Evolutionary conservation across 768 basidiomycete genomes (phyloP), one percentile per base, ranked within the genome.

Genomic region (Phanerodontia chrysosporium): DNA sequence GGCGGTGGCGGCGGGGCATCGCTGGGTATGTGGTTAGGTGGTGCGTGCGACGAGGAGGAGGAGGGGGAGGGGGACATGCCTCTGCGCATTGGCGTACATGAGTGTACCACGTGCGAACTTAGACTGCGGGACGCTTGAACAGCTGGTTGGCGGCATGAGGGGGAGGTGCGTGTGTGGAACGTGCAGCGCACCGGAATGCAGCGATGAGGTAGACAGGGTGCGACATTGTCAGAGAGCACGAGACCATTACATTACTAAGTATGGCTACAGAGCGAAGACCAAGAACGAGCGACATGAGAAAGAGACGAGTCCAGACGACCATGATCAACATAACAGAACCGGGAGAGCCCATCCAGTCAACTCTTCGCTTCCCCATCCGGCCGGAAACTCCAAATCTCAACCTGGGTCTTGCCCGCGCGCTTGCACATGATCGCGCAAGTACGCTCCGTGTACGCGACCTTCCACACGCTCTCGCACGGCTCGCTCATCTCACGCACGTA

Each of bases 301-400:
- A n/a, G n/a, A n/a, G n/a, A n/a, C n/a, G 39, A 12, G 39, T 12
- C 18, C n/a, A 42, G 16, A 42, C 18, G 39, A 42, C 39, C 10
- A 42, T 18, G 18, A 42, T 42, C 39, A 8, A 42, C 39, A 18
- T 10, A 42, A 8, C 39, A 18, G 18, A 42, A 42, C 32, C 32
- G 13, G 7, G 32, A 35, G n/a, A n/a, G n/a, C n/a, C n/a, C n/a
- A n/a, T n/a, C n/a, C n/a, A 28, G 3, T 39, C 35, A 53, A 10
- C 42, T 36, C 32, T 25, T 39, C 52, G 22, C 44, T 44, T 74
- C 75, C 65, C 39, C 39, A 68, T 74, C n/a, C 39, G 82, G 81
- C 66, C 77, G 75, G 74, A 89, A 84, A 64, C 83, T 87, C 85
- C 92, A 89, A 55, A 95, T 84, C 79, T 96, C 95, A 73, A 95